Evolutionary conservation across 2,329 filamentous ascomycete species (phyloP).

Genomic region (Cordyceps militaris): DNA sequence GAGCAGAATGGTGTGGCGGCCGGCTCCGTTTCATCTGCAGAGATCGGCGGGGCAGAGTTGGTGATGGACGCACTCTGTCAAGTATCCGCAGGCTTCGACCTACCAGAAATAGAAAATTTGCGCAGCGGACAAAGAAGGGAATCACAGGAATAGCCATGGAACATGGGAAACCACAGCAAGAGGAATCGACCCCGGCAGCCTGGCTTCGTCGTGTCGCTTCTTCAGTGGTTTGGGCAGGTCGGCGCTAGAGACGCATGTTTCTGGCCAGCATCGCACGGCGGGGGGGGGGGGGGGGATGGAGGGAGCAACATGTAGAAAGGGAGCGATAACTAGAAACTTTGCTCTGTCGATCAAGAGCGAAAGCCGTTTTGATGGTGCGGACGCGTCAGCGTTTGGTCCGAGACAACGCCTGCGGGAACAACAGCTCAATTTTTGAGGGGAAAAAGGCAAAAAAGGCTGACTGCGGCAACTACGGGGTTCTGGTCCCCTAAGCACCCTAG

Average conservation of each 20-base stretch:
- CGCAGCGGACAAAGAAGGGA: neutral
- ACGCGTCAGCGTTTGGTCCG: neutral
- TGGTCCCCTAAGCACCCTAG: neutral
- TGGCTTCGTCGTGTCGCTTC: neutral
- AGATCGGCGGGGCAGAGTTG: neutral
- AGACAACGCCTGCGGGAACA: neutral
- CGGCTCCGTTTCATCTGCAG: slow-evolving; percentile 1
- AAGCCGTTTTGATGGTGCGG: neutral
- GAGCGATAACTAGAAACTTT: too few species aligned
- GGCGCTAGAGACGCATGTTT: slow-evolving; percentile 1
- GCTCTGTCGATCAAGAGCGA: neutral
- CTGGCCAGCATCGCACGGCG: neutral
- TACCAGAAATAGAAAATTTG: too few species aligned
- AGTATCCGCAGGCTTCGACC: too few species aligned
- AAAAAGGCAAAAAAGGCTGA: neutral
- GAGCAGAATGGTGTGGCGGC: neutral
- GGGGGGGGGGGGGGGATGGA: neutral
- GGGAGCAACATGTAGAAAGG: neutral
- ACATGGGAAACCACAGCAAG: neutral
- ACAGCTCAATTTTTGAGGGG: neutral
- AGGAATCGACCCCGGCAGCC: neutral
- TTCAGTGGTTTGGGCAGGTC: neutral
- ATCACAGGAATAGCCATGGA: neutral
- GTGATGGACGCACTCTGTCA: too few species aligned
- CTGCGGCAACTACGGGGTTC: neutral